These are phyloP conservation scores for Hyphopichia fennica DNA, from an alignment of 1,139 yeast genomes.

Conservation along the genomic window DNA sequence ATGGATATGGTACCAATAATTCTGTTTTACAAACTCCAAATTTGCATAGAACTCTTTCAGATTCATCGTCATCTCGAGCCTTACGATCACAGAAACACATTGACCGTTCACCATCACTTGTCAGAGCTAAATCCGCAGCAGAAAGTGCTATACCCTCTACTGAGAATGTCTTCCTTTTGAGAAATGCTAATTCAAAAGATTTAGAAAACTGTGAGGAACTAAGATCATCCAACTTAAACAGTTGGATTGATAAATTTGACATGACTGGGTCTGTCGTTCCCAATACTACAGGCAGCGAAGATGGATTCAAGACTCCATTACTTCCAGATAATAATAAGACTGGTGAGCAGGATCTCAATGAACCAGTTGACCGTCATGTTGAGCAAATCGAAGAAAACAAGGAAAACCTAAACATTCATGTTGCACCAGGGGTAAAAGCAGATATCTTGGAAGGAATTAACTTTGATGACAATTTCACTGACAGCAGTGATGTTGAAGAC, in stretches of 20 bases:
- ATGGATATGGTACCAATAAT: constrained; percentile 33
- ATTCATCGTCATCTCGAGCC: constrained; percentile 17
- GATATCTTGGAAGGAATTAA: constrained; percentile 10
- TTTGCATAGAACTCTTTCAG: constrained; percentile 27
- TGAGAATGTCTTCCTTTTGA: no score
- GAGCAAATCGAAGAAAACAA: not conserved
- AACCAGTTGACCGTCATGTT: no score
- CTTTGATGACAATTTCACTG: constrained; percentile 19
- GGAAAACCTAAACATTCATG: not conserved
- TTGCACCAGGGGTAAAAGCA: not conserved
- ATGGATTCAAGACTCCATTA: not conserved
- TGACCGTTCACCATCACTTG: constrained; percentile 20
- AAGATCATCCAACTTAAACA: constrained; percentile 16
- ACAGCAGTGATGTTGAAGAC: constrained; percentile 4
- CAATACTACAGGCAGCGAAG: no score
- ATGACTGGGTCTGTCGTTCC: constrained; percentile 3
- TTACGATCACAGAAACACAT: constrained; percentile 4
- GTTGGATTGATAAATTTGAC: constrained; percentile 39
- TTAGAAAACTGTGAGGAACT: not conserved
- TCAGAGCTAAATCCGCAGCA: constrained; percentile 32
- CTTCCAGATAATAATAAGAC: not conserved
- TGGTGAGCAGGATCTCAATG: not conserved
- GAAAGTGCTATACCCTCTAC: not conserved
- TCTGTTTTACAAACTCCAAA: constrained; percentile 25
- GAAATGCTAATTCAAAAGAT: not conserved